Evolutionary conservation across 2,329 filamentous ascomycete species (phyloP), one percentile per base, ranked within the genome.

Genomic region (Cordyceps javanica): DNA sequence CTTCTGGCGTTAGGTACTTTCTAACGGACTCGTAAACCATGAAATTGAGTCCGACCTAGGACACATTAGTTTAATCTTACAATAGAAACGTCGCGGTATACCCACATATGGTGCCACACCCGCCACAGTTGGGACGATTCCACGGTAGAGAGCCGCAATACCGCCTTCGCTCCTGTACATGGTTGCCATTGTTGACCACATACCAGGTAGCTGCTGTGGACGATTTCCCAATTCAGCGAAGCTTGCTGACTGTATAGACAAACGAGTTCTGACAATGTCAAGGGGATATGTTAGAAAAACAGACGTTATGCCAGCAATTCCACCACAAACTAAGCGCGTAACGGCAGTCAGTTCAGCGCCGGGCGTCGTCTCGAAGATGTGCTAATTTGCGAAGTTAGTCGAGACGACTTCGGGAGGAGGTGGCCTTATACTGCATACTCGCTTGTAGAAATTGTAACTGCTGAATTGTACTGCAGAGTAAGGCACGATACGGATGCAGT

Each of bases 391-490:
- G 11, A 32, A 50, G 49, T 46, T 26, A 61, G 61, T 58, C 23
- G 7, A 48, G 5, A 49, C 26, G 53, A 62, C 61, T 61, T 16
- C n/a, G n/a, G 14, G 7, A 16, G 16, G 26, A 7, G 28, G 21
- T 32, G 11, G 8, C n/a, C 25, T 25, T 41, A 57, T n/a, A 32
- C 25, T 32, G 75, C 86, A 70, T 76, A 95, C 92, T 76, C 86
- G 83, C 74, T 96, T 97, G 76, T 99, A 99, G 64, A 97, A 85
- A 71, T 96, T 97, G 77, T 97, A 99, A 69, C 91, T 95, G 65
- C 93, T 93, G 73, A 99, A 99, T 69, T 99, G 94, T 41, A 97
- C 94, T 11, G 94, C 94, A 51, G 93, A 97, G 73, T 99, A 99
- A 5, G 94, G 94, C 54, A 99, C 91, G 64, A 99, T 99, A 61